Evolutionary conservation across 2,329 filamentous ascomycete genomes (phyloP), one percentile per base, ranked within the genome.

Genomic region (Xylariomycetidae sp.): DNA sequence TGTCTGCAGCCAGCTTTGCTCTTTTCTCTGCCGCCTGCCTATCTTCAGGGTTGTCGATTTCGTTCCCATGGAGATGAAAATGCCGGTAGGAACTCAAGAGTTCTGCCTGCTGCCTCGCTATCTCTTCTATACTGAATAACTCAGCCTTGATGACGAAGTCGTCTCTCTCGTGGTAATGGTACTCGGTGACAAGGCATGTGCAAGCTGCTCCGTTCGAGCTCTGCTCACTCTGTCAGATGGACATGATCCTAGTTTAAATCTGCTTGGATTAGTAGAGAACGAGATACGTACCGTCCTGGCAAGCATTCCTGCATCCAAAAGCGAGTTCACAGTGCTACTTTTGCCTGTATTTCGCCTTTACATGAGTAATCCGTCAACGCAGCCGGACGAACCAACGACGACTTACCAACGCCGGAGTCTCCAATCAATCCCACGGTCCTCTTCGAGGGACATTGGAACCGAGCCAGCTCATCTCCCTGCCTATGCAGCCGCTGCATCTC

Each of bases 131-230:
- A 4, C 33, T 49, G 33, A 66, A 66, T 3, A 46, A 18, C 2
- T 62, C 53, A 0, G 65, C 52, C 1, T 58, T 34, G 3, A 70
- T 51, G 0, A 42, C 38, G 30, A 66, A 61, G 6, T 48, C 34
- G 5, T 54, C 40, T 1, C 31, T 25, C 2, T 51, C 50, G 26
- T 65, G 63, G 36, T 59, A 63, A 36, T 58, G 56, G 36, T 67
- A 71, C 28, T 71, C 67, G 1, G 67, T 72, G 1, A 62, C 66
- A 2, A 64, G 65, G 23, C 65, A 70, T 0, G 68, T 72, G 32
- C 68, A 72, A 0, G 67, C 68, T 13, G 49, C 46, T 2, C 67
- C 67, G 11, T 52, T 59, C 34, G 56, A 62, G 40, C 66, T 69
- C 67, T 72, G 23, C n/a, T 8, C 8, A 23, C n/a, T 8, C 8